phyloP scores from a whole-genome alignment of 2,329 filamentous ascomycete species.

The Dissoconium aciculare region DNA sequence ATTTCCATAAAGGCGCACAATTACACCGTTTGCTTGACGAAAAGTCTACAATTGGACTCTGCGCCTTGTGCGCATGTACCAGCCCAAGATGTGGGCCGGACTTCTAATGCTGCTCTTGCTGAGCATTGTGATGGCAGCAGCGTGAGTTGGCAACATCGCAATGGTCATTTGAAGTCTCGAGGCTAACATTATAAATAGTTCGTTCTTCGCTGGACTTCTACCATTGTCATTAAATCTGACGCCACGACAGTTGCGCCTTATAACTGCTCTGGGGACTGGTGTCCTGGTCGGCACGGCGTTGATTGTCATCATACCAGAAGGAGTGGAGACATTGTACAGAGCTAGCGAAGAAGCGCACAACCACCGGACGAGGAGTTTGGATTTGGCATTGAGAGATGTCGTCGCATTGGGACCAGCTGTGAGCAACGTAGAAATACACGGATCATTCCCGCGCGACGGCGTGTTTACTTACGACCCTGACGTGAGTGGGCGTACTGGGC shows the following conservation, averaged over 20 bases:
- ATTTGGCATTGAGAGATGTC: too few species aligned
- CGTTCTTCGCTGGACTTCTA: conserved; percentile 81
- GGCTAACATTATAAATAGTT: conserved; percentile 40
- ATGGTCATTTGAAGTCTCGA: conserved; percentile 4
- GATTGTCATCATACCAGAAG: conserved; percentile 95
- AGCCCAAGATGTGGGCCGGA: conserved; percentile 44
- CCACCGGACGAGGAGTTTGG: conserved; percentile 7
- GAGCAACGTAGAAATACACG: neutral
- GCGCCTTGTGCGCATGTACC: too few species aligned
- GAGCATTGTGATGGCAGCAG: conserved; percentile 50
- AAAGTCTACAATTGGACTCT: too few species aligned
- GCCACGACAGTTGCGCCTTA: conserved; percentile 69
- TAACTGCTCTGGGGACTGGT: conserved; percentile 85
- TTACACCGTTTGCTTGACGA: too few species aligned
- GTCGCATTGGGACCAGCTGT: neutral
- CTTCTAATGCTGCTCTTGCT: conserved; percentile 49
- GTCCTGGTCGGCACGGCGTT: conserved; percentile 88
- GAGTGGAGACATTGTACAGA: conserved; percentile 74
- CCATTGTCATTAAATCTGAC: conserved; percentile 81
- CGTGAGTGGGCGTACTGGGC: conserved; percentile 14
- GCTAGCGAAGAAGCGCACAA: conserved; percentile 22
- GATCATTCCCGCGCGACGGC: neutral
- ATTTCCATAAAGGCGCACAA: too few species aligned
- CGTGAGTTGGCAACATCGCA: conserved; percentile 31
- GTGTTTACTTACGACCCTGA: neutral